These are phyloP conservation scores for Hericium rajendrae DNA, from an alignment of 768 basidiomycete species.

Conservation along the genomic window DNA sequence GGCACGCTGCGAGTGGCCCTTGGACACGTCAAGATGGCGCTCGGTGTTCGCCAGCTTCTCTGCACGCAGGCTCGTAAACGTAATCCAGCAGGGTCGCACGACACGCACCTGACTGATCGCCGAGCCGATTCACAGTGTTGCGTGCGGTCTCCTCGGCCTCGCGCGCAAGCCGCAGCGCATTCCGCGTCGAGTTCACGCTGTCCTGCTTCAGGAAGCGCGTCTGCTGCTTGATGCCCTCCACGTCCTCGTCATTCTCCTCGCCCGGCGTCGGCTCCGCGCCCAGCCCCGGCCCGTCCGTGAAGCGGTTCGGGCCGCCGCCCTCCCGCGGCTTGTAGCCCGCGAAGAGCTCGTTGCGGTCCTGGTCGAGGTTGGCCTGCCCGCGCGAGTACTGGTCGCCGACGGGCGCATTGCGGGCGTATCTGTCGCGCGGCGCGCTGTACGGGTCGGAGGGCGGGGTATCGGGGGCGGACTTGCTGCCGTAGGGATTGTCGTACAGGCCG, in stretches of 20 bases:
- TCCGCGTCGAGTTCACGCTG: constrained; percentile 78
- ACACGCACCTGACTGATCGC: constrained; percentile 82
- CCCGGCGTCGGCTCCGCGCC: constrained; percentile 40
- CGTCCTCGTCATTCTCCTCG: constrained; percentile 76
- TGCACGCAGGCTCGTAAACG: constrained; percentile 19
- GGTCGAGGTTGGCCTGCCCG: constrained; percentile 47
- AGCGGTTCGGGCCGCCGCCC: constrained; percentile 45
- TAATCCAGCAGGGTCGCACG: neutral
- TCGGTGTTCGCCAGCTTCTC: constrained; percentile 91
- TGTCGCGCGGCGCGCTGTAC: constrained; percentile 22
- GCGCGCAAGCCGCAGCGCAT: constrained; percentile 86
- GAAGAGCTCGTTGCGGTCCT: constrained; percentile 67
- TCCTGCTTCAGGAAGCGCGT: constrained; percentile 88
- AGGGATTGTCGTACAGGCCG: constrained; percentile 29
- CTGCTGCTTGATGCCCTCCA: constrained; percentile 93
- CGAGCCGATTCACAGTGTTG: constrained; percentile 73
- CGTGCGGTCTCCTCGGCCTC: constrained; percentile 95
- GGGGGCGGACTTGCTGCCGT: constrained; percentile 24
- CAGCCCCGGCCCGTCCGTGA: constrained; percentile 44
- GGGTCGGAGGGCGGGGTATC: constrained; percentile 6
- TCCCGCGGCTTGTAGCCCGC: constrained; percentile 60
- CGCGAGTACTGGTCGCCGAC: constrained; percentile 62
- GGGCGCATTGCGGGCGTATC: constrained; percentile 41
- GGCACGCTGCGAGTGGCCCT: constrained; percentile 79
- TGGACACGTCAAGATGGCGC: constrained; percentile 87